phyloP scores from a whole-genome alignment of 345 rosid genomes.

The Adansonia digitata region DNA sequence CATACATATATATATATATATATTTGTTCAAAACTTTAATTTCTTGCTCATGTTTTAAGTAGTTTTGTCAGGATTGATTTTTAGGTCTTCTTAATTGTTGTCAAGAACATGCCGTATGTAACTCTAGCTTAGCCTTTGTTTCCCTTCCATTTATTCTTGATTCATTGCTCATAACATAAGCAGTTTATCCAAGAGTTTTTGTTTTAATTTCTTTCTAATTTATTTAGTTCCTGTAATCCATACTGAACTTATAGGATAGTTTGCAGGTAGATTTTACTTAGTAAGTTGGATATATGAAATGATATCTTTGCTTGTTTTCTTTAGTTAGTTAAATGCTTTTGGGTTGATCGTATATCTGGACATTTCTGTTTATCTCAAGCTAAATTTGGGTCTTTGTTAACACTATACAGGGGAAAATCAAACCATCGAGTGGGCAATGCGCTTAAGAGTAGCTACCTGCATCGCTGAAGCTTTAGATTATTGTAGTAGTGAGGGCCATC shows the following conservation, averaged over 20 bases:
- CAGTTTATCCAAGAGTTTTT: not conserved
- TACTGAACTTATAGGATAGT: not conserved
- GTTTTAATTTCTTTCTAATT: not conserved
- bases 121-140: not conserved
- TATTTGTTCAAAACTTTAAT: conserved; percentile 1
- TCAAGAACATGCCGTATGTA: not conserved
- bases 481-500: conserved; percentile 71
- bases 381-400: conserved; percentile 16
- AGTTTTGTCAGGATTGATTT: not conserved
- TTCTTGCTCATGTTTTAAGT: not conserved
- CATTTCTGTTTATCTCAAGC: conserved; percentile 10
- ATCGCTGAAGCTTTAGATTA: conserved; percentile 93
- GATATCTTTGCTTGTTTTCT: too few species aligned
- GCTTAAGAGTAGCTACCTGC: conserved; percentile 80
- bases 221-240: not conserved
- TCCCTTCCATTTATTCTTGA: not conserved
- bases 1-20: not conserved
- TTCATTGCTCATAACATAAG: not conserved
- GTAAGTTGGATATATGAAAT: not conserved
- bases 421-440: conserved; percentile 95
- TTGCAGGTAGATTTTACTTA: too few species aligned
- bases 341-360: not conserved
- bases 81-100: conserved; percentile 6
- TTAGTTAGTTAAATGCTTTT: not conserved
- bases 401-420: conserved; percentile 80